Evolutionary conservation across 2,329 filamentous ascomycete species (phyloP).

Genomic region (Fusarium solani-melongenae): DNA sequence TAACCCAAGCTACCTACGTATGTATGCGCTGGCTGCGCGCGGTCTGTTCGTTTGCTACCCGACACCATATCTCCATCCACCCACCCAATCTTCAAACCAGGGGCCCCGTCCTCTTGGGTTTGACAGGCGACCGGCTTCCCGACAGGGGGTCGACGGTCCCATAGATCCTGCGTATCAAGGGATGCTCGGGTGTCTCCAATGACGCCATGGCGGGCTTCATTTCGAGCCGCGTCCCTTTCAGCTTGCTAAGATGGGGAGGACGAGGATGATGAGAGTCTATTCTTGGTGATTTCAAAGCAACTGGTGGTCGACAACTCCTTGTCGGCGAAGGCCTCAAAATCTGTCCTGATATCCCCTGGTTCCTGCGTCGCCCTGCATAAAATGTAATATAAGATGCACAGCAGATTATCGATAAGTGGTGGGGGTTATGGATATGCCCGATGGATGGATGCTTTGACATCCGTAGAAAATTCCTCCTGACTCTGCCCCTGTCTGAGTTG

Average conservation of each 20-base stretch:
- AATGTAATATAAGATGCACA: constrained; percentile 25
- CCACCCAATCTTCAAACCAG: constrained; percentile 29
- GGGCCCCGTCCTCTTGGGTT: constrained; percentile 32
- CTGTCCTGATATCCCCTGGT: not conserved
- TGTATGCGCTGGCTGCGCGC: not conserved
- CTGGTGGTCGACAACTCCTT: not conserved
- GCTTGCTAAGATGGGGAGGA: not conserved
- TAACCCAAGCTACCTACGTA: not conserved
- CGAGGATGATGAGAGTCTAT: not conserved
- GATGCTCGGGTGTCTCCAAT: constrained; percentile 28
- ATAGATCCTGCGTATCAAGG: constrained; percentile 26
- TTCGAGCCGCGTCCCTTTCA: constrained; percentile 12
- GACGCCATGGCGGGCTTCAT: constrained; percentile 29
- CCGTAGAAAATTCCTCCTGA: constrained; percentile 21
- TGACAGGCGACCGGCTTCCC: constrained; percentile 38
- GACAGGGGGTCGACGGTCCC: constrained; percentile 20
- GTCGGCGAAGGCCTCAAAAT: constrained; percentile 20
- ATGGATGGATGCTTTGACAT: not conserved
- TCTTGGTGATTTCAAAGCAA: not conserved
- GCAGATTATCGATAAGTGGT: constrained; percentile 8
- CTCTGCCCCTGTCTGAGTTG: constrained; percentile 29
- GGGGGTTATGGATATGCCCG: not conserved
- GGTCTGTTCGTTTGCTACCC: constrained; percentile 10
- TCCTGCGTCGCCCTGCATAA: constrained; percentile 20
- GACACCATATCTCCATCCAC: constrained; percentile 32